Evolutionary conservation across 1,284 basidiomycete species (phyloP).

Genomic region (Schizophyllum commune): DNA sequence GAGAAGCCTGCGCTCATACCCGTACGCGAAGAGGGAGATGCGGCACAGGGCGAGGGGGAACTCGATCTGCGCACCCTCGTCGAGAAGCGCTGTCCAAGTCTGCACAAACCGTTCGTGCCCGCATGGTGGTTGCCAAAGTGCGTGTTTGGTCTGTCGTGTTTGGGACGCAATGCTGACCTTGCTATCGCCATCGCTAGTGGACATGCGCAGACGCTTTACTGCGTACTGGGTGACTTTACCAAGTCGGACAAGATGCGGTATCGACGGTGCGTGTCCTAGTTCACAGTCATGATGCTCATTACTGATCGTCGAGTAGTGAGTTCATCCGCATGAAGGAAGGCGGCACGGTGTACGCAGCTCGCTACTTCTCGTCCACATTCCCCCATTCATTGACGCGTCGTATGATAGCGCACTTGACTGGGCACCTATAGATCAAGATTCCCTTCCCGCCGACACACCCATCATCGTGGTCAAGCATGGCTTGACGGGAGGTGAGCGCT

Average conservation of each 20-base stretch:
- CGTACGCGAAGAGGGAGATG: constrained; percentile 17
- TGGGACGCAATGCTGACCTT: constrained; percentile 4
- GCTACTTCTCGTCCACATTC: not conserved
- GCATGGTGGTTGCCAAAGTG: constrained; percentile 67
- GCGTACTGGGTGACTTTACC: constrained; percentile 64
- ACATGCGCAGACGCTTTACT: constrained; percentile 68
- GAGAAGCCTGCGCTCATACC: constrained; percentile 30
- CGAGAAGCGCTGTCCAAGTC: constrained; percentile 46
- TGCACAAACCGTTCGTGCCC: constrained; percentile 47
- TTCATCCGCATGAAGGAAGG: constrained; percentile 35
- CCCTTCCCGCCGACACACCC: constrained; percentile 60
- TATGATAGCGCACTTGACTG: constrained; percentile 59
- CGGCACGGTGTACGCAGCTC: constrained; percentile 34
- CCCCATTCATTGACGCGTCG: constrained; percentile 1
- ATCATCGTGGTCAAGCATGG: constrained; percentile 84
- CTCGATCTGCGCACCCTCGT: constrained; percentile 26
- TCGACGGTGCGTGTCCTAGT: constrained; percentile 40
- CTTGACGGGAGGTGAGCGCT: constrained; percentile 66
- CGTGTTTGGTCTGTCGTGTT: constrained; percentile 15
- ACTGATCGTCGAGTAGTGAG: constrained; percentile 20
- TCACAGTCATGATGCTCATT: not conserved
- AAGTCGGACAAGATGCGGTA: constrained; percentile 67
- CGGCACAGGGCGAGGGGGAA: constrained; percentile 23
- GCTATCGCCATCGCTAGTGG: constrained; percentile 38
- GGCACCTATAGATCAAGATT: constrained; percentile 43